Evolutionary conservation across 441 rosid species (phyloP), one percentile per base, ranked within the genome.

Genomic region (Mallotus repandus): DNA sequence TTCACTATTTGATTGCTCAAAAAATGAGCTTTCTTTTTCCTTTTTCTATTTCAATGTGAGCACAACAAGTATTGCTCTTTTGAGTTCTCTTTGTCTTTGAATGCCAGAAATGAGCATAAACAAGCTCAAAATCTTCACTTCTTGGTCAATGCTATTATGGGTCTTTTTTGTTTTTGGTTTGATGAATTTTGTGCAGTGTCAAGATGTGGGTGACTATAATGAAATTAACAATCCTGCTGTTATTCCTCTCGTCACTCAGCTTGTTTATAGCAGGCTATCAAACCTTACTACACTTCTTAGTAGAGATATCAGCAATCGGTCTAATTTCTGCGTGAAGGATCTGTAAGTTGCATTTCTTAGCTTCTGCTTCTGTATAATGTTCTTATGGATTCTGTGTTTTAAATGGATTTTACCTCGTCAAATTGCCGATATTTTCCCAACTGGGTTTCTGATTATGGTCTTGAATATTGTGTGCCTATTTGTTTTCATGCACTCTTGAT

Each of bases 291-390:
- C 64, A 46, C 56, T 67, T 74, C 85, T 93, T 68, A 83, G 83
- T n/a, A 81, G 69, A 16, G 88, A 87, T 70, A 80, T 95, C 72
- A 80, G 81, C 53, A 74, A 73, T 10, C 75, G 82, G 50, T 86
- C 90, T 71, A 83, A 85, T 56, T 91, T 90, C 85, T 95, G 98
- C 81, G 78, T 95, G 66, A 89, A 74, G 81, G 86, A 93, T 84
- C 88, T 85, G 98, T 95, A 53, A 88, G 95, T 71, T 25, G 1
- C 61, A 19, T 62, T 53, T 54, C 16, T 46, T 49, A 2, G 12
- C 13, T 50, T 58, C 41, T 57, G 60, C 46, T 61, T 59, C 9
- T 9, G 18, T 65, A 76, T 69, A 45, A 2, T 66, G 54, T 59
- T 60, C 69, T 52, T 67, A 21, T 68, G 48, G 63, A 60, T 64